Percentiles rank a stretch among this genome's conserved stretches.
Conservation (phyloP, 768 basidiomycete species). For the Ephemerocybe angulata region DNA sequence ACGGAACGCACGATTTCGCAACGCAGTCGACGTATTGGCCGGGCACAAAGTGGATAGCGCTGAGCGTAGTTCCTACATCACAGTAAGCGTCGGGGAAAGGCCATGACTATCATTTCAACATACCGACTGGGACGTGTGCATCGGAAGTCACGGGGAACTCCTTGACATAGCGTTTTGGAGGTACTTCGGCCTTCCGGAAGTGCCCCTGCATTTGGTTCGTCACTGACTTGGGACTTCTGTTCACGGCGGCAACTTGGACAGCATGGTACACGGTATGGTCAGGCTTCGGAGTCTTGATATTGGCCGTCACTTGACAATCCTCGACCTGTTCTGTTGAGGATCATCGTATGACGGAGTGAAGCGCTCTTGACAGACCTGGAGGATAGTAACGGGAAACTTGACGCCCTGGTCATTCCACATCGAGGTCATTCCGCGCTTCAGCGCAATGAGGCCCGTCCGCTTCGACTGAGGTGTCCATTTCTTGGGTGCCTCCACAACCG, state of each 20-base stretch:
- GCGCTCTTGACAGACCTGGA: constrained; percentile 62
- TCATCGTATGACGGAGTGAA: constrained; percentile 6
- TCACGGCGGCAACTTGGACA: constrained; percentile 88
- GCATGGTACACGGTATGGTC: constrained; percentile 79
- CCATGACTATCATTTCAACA: too few relatives aligned
- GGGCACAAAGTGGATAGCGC: constrained; percentile 93
- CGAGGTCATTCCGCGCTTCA: constrained; percentile 93
- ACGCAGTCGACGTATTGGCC: constrained; percentile 94
- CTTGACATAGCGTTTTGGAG: constrained; percentile 78
- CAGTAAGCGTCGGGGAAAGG: too few relatives aligned
- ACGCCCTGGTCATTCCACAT: constrained; percentile 91
- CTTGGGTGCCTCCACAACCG: constrained; percentile 27
- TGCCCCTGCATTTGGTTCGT: constrained; percentile 84
- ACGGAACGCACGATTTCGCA: constrained; percentile 73
- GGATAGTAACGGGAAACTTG: constrained; percentile 85
- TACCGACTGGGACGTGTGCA: constrained; percentile 86
- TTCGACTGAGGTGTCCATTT: constrained; percentile 86
- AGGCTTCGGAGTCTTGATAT: constrained; percentile 59
- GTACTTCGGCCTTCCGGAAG: constrained; percentile 77
- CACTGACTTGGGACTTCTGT: constrained; percentile 67
- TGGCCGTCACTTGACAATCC: constrained; percentile 86
- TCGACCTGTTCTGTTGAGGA: constrained; percentile 51
- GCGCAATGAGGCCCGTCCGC: constrained; percentile 88
- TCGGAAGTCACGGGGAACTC: constrained; percentile 89
- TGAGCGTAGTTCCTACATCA: constrained; percentile 74